Base-by-base conservation (phyloP, 495 filamentous ascomycete genomes). In the Tuber indicum region DNA sequence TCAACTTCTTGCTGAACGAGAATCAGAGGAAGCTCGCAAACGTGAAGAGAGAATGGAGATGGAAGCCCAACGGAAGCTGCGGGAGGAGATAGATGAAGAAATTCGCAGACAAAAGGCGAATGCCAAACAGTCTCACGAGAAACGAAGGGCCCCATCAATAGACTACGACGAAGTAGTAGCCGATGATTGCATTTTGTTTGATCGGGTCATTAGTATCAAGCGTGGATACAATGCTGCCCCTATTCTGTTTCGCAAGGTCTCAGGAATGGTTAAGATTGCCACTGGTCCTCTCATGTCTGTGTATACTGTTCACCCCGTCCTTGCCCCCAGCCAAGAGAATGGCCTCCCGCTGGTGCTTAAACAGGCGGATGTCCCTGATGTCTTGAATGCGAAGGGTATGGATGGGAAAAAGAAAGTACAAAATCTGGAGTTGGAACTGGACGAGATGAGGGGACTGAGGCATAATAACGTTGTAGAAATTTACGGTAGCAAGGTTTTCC, bases 381-480 rank as follows among this genome's bases (percentile, higher is more conserved):
- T 66, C 58, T 85, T 85, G 78, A 85, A 88, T 83, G 89, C 88
- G 82, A 85, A 90, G 81, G 81, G 89, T 72, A 47, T 73, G 62
- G 81, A 82, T 45, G 87, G 88, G 85, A 97, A 92, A 85, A 92
- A 88, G 73, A 87, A 89, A 62, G 85, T 94, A 39, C 89, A 91
- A 83, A 85, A 86, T 9, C 81, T 94, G 42, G 92, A 95, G 83
- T 84, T 85, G 19, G 88, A 91, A 72, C 83, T 99, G 43, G 92
- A 97, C 77, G 85, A 85, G 3, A 83, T 96, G 46, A 95, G 91
- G 82, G 89, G 88, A 78, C 83, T 96, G 46, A 89, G 89, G 43
- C 94, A 97, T 81, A 87, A 89, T n/a, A 93, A 93, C 84, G 82
- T 97, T 41, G 85, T 94, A 7, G 89, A 91, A 17, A 87, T 98